Conservation (phyloP, 2,329 filamentous ascomycete genomes). For the Dothistroma septosporum region DNA sequence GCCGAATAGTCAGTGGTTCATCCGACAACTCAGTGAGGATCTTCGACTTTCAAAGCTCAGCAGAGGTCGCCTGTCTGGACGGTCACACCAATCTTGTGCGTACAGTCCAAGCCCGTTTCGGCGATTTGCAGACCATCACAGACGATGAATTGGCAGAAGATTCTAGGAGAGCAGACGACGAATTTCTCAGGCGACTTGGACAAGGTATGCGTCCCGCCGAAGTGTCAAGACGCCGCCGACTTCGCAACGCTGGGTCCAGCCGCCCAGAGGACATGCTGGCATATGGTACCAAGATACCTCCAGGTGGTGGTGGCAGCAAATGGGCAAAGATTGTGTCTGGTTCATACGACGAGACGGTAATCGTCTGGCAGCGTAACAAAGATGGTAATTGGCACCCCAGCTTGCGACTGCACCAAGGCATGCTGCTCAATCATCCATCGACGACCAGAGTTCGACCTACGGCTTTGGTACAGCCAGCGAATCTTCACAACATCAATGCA, state of each 20-base stretch:
- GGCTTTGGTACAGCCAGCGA: slow-evolving; percentile 11
- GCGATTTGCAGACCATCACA: slow-evolving; percentile 72
- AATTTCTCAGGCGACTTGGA: slow-evolving; percentile 60
- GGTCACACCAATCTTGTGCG: slow-evolving; percentile 82
- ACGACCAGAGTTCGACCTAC: slow-evolving; percentile 5
- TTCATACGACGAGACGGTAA: slow-evolving; percentile 92
- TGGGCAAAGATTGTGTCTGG: slow-evolving; percentile 96
- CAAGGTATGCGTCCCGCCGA: slow-evolving; percentile 40
- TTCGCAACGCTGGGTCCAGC: slow-evolving; percentile 65
- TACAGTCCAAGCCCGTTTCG: slow-evolving; percentile 92
- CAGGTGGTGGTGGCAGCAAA: slow-evolving; percentile 80
- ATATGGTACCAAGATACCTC: slow-evolving; percentile 80
- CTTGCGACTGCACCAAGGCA: slow-evolving; percentile 50
- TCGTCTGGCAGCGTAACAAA: slow-evolving; percentile 75
- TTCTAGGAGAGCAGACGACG: slow-evolving; percentile 67
- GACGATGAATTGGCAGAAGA: slow-evolving; percentile 68
- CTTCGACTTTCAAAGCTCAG: slow-evolving; percentile 78
- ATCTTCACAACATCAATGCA: slow-evolving; percentile 12
- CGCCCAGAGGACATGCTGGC: slow-evolving; percentile 72
- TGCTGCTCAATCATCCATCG: slow-evolving; percentile 10
- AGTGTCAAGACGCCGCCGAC: slow-evolving; percentile 33
- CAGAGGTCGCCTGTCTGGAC: slow-evolving; percentile 82
- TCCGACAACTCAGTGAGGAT: slow-evolving; percentile 96
- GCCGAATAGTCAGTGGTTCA: slow-evolving; percentile 89
- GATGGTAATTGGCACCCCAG: slow-evolving; percentile 80